Base-by-base conservation (phyloP, 75 land plant species). In the Selaginella tamariscina region DNA sequence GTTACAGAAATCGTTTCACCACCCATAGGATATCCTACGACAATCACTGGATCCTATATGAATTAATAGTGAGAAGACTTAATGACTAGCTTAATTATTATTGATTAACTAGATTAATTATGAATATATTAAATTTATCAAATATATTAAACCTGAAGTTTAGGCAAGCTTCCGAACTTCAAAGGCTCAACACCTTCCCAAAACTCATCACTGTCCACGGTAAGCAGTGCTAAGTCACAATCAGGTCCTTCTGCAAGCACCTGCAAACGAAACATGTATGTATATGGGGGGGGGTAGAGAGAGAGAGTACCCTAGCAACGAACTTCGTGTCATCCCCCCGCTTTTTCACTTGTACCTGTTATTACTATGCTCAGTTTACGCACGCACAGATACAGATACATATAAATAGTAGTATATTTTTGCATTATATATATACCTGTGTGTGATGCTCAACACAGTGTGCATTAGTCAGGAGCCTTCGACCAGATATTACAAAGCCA, bases 1-100 rank as follows among this genome's bases (percentile, higher is more conserved):
- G 96, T 87, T 30, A 93, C 98, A 33, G 98, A 93, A 20, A 93
- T 89, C 11, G 98, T 89, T 56, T 89, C 96, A 71, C 98, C 98
- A 69, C 98, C 98, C 56, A 89, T 78, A 54, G 98, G 98, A 75
- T 93, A 93, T 55, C 98, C 98, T 2, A 93, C 91, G 65, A 93
- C 98, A 69, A 92, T 93, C 27, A 93, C 98, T 24, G 96, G 67
- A 79, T 89, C 98, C 98, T 93, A 39, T 39, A 39, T 39, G 49
- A 5, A 39, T n/a, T n/a, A 15, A 15, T 39, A 39, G 49, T 39
- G 11, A 39, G 49, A 15, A 39, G 49, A 39, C n/a, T n/a, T n/a
- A n/a, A n/a, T n/a, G n/a, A n/a, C n/a, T n/a, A n/a, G n/a, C n/a
- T n/a, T n/a, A n/a, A n/a, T n/a, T n/a, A n/a, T n/a, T n/a, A n/a